Percentiles rank a stretch among this genome's conserved stretches.
Evolutionary conservation across 148 eudicot genomes (phyloP).

Genomic region (Bassia scoparia): DNA sequence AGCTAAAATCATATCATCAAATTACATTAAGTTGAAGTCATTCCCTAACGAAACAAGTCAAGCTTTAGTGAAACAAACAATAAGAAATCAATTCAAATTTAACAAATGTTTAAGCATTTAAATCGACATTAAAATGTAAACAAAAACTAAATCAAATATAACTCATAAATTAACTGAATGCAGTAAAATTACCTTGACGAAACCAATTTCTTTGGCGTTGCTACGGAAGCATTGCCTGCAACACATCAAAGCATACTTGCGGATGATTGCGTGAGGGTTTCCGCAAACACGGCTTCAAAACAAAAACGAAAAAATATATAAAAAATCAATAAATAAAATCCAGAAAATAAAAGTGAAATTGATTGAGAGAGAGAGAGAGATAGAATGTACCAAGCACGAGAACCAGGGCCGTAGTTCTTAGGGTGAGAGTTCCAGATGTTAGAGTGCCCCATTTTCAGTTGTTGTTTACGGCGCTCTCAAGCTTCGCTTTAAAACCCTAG

Average conservation of each 20-base stretch:
- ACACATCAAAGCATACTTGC: conserved; percentile 52
- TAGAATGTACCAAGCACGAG: conserved; percentile 33
- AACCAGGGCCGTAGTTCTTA: conserved; percentile 39
- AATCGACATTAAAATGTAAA: neutral
- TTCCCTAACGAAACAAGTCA: too few relatives aligned
- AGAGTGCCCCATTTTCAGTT: conserved; percentile 33
- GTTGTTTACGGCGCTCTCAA: neutral
- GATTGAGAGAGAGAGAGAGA: neutral
- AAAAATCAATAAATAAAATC: neutral
- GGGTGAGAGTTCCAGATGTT: conserved; percentile 44
- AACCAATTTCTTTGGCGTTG: conserved; percentile 57
- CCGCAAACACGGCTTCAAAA: conserved; percentile 48
- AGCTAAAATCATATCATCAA: too few relatives aligned
- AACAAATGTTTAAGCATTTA: too few relatives aligned
- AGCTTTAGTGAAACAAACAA: too few relatives aligned
- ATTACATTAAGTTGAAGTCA: too few relatives aligned
- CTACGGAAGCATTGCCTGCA: conserved; percentile 61
- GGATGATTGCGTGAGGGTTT: conserved; percentile 45
- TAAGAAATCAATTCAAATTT: neutral
- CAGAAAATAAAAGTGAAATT: neutral
- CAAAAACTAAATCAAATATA: neutral
- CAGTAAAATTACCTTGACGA: conserved; percentile 40
- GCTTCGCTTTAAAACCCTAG: neutral
- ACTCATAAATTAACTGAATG: neutral
- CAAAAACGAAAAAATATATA: neutral